These are phyloP conservation scores for Centrapalus pauciflorus DNA, from an alignment of 129 eudicot species.

Conservation along the genomic window DNA sequence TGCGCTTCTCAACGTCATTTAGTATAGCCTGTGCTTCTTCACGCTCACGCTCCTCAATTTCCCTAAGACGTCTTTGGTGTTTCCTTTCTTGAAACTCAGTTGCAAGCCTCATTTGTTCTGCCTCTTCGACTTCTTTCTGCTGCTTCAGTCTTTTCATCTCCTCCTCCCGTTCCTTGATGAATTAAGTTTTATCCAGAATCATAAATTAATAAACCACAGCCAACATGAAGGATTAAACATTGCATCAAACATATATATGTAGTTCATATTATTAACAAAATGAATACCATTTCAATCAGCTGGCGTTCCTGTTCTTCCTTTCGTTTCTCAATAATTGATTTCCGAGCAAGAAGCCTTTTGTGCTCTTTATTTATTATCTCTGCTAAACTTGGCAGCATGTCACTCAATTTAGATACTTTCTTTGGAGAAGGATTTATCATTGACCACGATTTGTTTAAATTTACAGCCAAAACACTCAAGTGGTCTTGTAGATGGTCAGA, in stretches of 20 bases:
- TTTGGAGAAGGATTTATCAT: slow-evolving; percentile 27
- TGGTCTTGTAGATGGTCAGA: slow-evolving; percentile 1
- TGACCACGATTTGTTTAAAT: not conserved
- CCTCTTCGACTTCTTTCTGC: slow-evolving; percentile 67
- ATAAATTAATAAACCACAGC: not conserved
- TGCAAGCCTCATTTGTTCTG: slow-evolving; percentile 73
- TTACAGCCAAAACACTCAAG: not conserved
- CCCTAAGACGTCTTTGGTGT: slow-evolving; percentile 49
- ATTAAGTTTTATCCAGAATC: not conserved
- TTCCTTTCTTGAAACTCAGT: slow-evolving; percentile 67
- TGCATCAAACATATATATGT: not conserved
- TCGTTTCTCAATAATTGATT: slow-evolving; percentile 63
- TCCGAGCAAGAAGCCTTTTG: slow-evolving; percentile 67
- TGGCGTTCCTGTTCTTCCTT: slow-evolving; percentile 54
- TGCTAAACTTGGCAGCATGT: slow-evolving; percentile 42
- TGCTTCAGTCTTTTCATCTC: slow-evolving; percentile 65
- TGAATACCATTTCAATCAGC: not conserved
- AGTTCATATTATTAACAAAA: not conserved
- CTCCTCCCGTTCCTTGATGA: slow-evolving; percentile 76
- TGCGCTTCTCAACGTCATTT: slow-evolving; percentile 57
- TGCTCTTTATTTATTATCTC: slow-evolving; percentile 65
- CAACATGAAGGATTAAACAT: not conserved
- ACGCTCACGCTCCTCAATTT: slow-evolving; percentile 71
- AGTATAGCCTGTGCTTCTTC: slow-evolving; percentile 65
- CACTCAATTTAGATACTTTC: slow-evolving; percentile 41